Percentiles rank a stretch among this genome's conserved stretches.
Evolutionary conservation across 306 rosid genomes (phyloP).

Genomic region (Casuarina glauca): DNA sequence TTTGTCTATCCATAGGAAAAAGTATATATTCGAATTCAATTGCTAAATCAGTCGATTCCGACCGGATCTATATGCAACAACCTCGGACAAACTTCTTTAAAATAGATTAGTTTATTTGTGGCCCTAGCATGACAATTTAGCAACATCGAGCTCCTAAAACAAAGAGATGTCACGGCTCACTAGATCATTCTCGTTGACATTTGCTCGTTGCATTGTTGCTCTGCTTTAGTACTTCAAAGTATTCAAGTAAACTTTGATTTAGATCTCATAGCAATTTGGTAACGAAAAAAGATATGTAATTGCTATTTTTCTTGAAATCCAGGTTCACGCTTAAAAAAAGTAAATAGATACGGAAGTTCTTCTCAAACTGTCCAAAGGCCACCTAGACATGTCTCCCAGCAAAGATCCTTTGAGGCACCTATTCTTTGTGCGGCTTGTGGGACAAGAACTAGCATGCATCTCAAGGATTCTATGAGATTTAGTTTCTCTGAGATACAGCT

Average conservation of each 20-base stretch:
- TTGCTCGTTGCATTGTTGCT: neutral
- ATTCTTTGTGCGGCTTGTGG: constrained; percentile 75
- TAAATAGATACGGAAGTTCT: constrained; percentile 21
- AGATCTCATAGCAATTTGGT: neutral
- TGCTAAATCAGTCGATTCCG: neutral
- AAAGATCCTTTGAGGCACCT: constrained; percentile 52
- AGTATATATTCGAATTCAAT: neutral
- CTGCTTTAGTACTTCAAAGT: too few relatives aligned
- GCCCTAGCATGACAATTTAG: too few relatives aligned
- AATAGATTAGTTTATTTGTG: too few relatives aligned
- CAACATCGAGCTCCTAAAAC: neutral
- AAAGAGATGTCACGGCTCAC: too few relatives aligned
- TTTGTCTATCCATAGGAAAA: too few relatives aligned
- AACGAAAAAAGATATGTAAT: neutral
- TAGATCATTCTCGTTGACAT: neutral
- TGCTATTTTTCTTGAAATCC: constrained; percentile 8
- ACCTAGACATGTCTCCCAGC: constrained; percentile 27
- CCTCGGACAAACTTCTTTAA: neutral
- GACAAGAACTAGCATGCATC: constrained; percentile 51
- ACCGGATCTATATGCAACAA: neutral
- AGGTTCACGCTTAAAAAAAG: constrained; percentile 43
- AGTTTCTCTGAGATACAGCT: constrained; percentile 53
- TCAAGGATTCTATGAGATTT: constrained; percentile 62
- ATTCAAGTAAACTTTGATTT: too few relatives aligned
- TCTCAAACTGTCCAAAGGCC: constrained; percentile 44